These are phyloP conservation scores for Kluyveromyces sp. DNA, from an alignment of 1,139 yeast genomes.

Conservation along the genomic window DNA sequence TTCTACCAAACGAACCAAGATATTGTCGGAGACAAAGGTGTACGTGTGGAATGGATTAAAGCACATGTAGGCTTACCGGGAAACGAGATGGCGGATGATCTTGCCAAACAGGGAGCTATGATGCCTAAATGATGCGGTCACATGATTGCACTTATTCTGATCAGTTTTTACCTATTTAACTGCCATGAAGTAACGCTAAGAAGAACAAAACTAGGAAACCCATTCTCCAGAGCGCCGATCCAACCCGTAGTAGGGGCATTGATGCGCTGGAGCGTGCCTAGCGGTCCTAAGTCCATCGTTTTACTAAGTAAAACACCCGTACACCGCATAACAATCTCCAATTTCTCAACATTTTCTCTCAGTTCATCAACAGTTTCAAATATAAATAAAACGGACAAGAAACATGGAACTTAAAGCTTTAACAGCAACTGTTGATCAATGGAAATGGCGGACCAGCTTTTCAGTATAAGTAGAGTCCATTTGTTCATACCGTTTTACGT, in stretches of 20 bases:
- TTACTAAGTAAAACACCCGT: neutral
- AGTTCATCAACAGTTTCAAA: too few relatives aligned
- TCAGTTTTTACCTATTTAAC: too few relatives aligned
- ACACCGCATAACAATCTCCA: neutral
- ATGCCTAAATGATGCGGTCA: neutral
- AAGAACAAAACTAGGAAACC: too few relatives aligned
- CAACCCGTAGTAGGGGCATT: too few relatives aligned
- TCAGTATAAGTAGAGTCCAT: too few relatives aligned
- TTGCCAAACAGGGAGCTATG: constrained; percentile 62
- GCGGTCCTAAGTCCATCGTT: neutral
- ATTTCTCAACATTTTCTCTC: neutral
- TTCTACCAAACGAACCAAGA: constrained; percentile 28
- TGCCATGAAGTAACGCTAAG: too few relatives aligned
- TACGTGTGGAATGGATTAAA: constrained; percentile 51
- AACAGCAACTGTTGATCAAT: too few relatives aligned
- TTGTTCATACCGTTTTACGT: too few relatives aligned
- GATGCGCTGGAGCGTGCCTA: too few relatives aligned
- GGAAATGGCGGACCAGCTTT: too few relatives aligned
- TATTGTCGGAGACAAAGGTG: constrained; percentile 25
- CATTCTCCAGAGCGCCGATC: too few relatives aligned
- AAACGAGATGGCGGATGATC: constrained; percentile 44
- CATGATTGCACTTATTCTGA: too few relatives aligned
- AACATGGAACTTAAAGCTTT: neutral
- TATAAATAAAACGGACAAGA: neutral
- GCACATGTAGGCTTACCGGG: constrained; percentile 71